Evolutionary conservation across 1,284 basidiomycete species (phyloP).

Genomic region (Ceratobasidium sp.): DNA sequence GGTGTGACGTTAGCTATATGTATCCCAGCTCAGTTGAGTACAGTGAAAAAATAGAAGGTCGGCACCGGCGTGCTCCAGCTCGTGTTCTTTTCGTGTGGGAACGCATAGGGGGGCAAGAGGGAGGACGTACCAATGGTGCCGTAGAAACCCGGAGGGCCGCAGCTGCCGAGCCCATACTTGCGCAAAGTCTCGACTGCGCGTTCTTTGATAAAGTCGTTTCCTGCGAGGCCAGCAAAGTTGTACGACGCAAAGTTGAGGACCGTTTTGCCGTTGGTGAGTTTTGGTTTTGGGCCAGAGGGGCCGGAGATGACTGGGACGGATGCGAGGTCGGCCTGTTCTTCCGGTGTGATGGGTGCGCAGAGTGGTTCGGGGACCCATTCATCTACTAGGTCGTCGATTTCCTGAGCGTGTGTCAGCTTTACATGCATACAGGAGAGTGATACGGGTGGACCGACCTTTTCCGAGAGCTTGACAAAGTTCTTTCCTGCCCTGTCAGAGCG

Average conservation of each 20-base stretch:
- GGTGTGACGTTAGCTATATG: background rate
- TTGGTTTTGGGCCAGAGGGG: slow-evolving; percentile 83
- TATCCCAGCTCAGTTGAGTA: slow-evolving; percentile 15
- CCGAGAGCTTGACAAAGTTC: slow-evolving; percentile 89
- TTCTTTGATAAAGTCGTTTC: slow-evolving; percentile 87
- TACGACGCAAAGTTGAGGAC: slow-evolving; percentile 89
- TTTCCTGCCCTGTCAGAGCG: slow-evolving; percentile 85
- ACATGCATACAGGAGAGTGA: background rate
- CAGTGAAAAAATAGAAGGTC: slow-evolving; percentile 5
- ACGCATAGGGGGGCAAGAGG: background rate
- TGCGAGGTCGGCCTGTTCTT: slow-evolving; percentile 73
- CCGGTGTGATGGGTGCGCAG: slow-evolving; percentile 64
- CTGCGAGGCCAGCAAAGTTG: slow-evolving; percentile 92
- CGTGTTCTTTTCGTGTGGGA: slow-evolving; percentile 6
- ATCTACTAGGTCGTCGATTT: slow-evolving; percentile 95
- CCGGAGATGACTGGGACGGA: slow-evolving; percentile 83
- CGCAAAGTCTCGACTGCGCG: slow-evolving; percentile 86
- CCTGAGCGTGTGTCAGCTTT: slow-evolving; percentile 58
- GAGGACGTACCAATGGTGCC: slow-evolving; percentile 83
- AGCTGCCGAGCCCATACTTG: slow-evolving; percentile 94
- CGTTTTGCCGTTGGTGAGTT: slow-evolving; percentile 77
- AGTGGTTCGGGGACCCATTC: slow-evolving; percentile 95
- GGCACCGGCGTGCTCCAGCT: background rate
- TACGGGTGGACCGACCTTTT: slow-evolving; percentile 69
- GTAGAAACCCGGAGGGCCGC: slow-evolving; percentile 97